phyloP scores from a whole-genome alignment of 371 early-diverging fungal genomes.

The Mucor indicus region DNA sequence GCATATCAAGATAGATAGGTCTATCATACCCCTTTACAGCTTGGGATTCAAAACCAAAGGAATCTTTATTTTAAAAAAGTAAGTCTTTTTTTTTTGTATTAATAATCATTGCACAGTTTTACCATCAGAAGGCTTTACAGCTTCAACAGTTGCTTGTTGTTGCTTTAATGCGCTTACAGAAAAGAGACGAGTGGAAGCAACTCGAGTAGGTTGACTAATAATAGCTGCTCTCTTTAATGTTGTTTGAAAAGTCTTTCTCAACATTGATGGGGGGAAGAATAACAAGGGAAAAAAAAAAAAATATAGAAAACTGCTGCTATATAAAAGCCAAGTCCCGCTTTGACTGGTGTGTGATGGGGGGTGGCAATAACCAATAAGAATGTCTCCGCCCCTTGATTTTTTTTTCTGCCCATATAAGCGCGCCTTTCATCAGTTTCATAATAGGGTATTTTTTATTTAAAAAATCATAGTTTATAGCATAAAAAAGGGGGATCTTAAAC shows the following conservation, averaged over 20 bases:
- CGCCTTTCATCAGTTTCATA: no score
- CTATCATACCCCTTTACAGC: constrained; percentile 36
- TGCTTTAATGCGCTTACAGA: constrained; percentile 1
- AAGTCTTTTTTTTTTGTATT: no score
- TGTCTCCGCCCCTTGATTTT: no score
- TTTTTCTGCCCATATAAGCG: no score
- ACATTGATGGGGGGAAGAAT: constrained; percentile 4
- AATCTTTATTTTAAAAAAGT: constrained; percentile 40
- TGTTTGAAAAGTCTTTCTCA: constrained; percentile 12
- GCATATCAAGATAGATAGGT: constrained; percentile 94
- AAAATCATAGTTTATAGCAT: no score
- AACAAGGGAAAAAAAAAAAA: neutral
- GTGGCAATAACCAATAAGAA: no score
- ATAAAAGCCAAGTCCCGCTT: no score
- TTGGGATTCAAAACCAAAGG: constrained; percentile 55
- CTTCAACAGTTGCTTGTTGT: constrained; percentile 6
- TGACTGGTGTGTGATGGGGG: no score
- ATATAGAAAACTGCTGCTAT: no score
- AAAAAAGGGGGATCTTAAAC: no score
- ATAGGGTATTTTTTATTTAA: no score
- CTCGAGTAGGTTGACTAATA: neutral
- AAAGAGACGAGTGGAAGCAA: constrained; percentile 1
- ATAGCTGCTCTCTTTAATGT: constrained; percentile 9
- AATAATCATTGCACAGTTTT: neutral
- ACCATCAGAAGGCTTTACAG: constrained; percentile 13